phyloP scores from a whole-genome alignment of 2,329 filamentous ascomycete species.

The Parastagonospora avenae region DNA sequence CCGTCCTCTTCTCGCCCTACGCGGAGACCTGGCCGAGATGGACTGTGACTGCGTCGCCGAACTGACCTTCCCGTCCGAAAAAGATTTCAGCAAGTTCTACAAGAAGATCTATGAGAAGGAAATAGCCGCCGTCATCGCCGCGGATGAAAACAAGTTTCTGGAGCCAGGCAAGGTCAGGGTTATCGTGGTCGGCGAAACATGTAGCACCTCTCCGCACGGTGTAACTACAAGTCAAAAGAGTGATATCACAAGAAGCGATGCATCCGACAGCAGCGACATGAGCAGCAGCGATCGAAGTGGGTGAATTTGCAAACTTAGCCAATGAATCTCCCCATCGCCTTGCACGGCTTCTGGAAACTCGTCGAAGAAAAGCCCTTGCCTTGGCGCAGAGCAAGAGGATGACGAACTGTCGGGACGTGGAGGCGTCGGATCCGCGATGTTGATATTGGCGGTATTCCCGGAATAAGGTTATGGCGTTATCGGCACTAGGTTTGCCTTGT shows the following conservation, averaged over 20 bases:
- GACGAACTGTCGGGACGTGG: too few species aligned
- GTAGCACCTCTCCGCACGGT: slow-evolving; percentile 7
- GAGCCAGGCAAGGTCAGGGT: slow-evolving; percentile 21
- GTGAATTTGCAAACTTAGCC: not conserved
- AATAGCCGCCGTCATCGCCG: slow-evolving; percentile 21
- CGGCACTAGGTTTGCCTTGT: not conserved
- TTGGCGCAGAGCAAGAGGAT: too few species aligned
- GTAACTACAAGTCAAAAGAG: not conserved
- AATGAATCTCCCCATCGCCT: too few species aligned
- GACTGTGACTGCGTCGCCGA: slow-evolving; percentile 36
- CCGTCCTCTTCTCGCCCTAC: slow-evolving; percentile 25
- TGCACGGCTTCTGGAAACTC: too few species aligned
- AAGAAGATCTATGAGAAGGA: slow-evolving; percentile 27
- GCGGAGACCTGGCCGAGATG: slow-evolving; percentile 27
- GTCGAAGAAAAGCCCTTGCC: too few species aligned
- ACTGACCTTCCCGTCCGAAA: slow-evolving; percentile 29
- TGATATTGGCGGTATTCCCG: not conserved
- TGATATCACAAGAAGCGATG: slow-evolving; percentile 7
- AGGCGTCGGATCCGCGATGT: not conserved
- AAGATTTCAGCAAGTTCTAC: slow-evolving; percentile 33
- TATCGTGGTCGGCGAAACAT: slow-evolving; percentile 36
- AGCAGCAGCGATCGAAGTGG: slow-evolving; percentile 18
- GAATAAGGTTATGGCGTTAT: slow-evolving; percentile 3
- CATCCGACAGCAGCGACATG: slow-evolving; percentile 16
- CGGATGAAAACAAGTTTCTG: slow-evolving; percentile 33